These are phyloP conservation scores for Trichoderma oligosporum DNA, from an alignment of 2,329 filamentous ascomycete genomes.

Conservation along the genomic window DNA sequence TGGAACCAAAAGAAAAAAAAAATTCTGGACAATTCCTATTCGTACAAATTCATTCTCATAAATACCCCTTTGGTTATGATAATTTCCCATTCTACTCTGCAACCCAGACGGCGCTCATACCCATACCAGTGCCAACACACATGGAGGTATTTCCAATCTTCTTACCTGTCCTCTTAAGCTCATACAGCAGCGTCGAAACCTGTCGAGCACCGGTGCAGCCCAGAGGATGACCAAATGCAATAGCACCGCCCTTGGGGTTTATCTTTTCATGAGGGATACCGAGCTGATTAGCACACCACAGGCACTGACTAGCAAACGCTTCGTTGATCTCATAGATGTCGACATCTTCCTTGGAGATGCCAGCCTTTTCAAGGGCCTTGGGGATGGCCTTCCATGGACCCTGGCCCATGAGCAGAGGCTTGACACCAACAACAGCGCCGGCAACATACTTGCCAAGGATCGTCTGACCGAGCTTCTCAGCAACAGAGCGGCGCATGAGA, in stretches of 20 bases:
- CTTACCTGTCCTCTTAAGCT: slow-evolving; percentile 78
- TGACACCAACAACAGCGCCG: slow-evolving; percentile 80
- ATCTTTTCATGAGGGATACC: slow-evolving; percentile 80
- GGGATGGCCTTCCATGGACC: slow-evolving; percentile 96
- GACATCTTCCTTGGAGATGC: slow-evolving; percentile 82
- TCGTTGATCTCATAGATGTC: slow-evolving; percentile 99
- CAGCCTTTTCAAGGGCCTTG: slow-evolving; percentile 81
- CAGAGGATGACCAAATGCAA: slow-evolving; percentile 91
- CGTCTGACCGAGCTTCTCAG: slow-evolving; percentile 79
- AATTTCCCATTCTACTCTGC: slow-evolving; percentile 60
- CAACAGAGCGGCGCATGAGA: slow-evolving; percentile 90
- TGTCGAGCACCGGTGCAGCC: slow-evolving; percentile 93
- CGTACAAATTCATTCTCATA: slow-evolving; percentile 7
- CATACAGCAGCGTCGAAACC: slow-evolving; percentile 86
- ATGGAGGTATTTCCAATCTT: slow-evolving; percentile 90
- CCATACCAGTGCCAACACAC: slow-evolving; percentile 97
- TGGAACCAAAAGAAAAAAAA: neutral
- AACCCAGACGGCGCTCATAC: slow-evolving; percentile 95
- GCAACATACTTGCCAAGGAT: slow-evolving; percentile 92
- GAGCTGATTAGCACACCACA: slow-evolving; percentile 90
- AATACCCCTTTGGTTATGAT: neutral
- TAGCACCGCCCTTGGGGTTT: slow-evolving; percentile 95
- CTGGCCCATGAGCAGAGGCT: slow-evolving; percentile 91
- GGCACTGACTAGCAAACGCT: slow-evolving; percentile 91
- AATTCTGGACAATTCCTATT: slow-evolving; percentile 3